phyloP scores from a whole-genome alignment of 2,329 filamentous ascomycete genomes.

The Stagonosporopsis cucurbitacearum region DNA sequence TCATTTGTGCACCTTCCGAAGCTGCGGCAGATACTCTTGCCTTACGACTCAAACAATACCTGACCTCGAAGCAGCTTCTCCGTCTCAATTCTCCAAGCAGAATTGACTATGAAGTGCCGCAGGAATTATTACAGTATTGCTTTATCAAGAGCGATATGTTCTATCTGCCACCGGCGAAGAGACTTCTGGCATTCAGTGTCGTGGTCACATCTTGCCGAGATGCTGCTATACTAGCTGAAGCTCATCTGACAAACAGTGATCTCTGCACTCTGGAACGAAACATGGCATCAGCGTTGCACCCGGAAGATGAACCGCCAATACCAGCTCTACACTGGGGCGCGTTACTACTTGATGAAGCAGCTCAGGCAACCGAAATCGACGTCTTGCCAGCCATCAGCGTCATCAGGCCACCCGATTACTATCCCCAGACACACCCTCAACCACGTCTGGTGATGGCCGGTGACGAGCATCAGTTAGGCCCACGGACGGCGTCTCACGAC shows the following conservation, averaged over 20 bases:
- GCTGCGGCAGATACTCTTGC: constrained; percentile 55
- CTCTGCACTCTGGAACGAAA: constrained; percentile 48
- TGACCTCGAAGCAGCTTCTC: constrained; percentile 49
- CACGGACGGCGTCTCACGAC: constrained; percentile 47
- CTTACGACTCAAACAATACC: constrained; percentile 47
- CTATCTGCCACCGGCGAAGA: constrained; percentile 48
- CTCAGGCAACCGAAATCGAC: constrained; percentile 55
- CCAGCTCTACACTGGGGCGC: constrained; percentile 52
- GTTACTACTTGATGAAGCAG: constrained; percentile 55
- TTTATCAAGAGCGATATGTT: constrained; percentile 52
- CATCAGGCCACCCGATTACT: constrained; percentile 44
- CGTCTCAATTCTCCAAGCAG: constrained; percentile 52
- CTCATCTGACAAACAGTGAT: constrained; percentile 53
- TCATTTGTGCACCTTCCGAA: constrained; percentile 56
- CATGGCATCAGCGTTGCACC: constrained; percentile 41
- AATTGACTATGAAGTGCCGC: constrained; percentile 52
- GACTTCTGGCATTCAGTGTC: constrained; percentile 51
- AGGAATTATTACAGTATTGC: constrained; percentile 48
- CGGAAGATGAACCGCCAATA: constrained; percentile 19
- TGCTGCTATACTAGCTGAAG: constrained; percentile 51
- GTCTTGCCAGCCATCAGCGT: constrained; percentile 51
- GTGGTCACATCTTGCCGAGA: constrained; percentile 54
- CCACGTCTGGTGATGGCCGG: constrained; percentile 56
- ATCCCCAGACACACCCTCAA: constrained; percentile 25
- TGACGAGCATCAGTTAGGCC: constrained; percentile 54